Base-by-base conservation (phyloP, 306 rosid genomes). In the Corylus avellana region DNA sequence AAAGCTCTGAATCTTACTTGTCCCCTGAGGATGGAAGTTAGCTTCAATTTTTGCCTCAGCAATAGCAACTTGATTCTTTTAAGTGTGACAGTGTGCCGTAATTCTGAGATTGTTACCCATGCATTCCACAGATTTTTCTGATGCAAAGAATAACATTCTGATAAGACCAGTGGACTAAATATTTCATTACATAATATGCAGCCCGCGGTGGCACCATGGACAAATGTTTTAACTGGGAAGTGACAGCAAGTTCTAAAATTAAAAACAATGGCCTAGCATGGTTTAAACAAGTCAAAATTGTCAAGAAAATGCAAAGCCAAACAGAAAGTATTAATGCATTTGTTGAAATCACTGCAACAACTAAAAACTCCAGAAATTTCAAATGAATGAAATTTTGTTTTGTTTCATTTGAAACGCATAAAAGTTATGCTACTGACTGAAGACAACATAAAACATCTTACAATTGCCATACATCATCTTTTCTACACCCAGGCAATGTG, bases 111-210 rank as follows among this genome's bases (percentile, higher is more conserved):
- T 68, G 96, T 87, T 75, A 93, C 98, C 99, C 98, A 96, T 68
- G 97, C 98, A 87, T 96, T 93, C 99, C 99, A 96, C 68, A 96
- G 81, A 85, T 90, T 89, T 84, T 84, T 91, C 99, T 96, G 97
- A 78, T 64, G 78, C 75, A 84, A 78, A 54, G 79, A 77, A 87
- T 88, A 81, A 70, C 49, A 79, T 80, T 85, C 48, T 64, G 59
- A 69, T 63, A 80, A 66, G 25, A 76, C 48, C 70, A 82, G 67
- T 79, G 72, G 39, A 79, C 32, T 56, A 56, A 81, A 81, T 78
- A 81, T 29, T 63, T 75, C 51, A 35, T 64, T 32, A 58, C 57
- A 78, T 39, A 59, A 49, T 48, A 83, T 20, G 57, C 42, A 49
- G 44, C 66, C 17, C 67, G 44, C 64, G 72, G 73, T 49, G 39